A percentile compares a stretch with the other conserved stretches of the same genome.
These are phyloP conservation scores for Flaveria floridana DNA, from an alignment of 140 eudicot genomes.

Conservation along the genomic window DNA sequence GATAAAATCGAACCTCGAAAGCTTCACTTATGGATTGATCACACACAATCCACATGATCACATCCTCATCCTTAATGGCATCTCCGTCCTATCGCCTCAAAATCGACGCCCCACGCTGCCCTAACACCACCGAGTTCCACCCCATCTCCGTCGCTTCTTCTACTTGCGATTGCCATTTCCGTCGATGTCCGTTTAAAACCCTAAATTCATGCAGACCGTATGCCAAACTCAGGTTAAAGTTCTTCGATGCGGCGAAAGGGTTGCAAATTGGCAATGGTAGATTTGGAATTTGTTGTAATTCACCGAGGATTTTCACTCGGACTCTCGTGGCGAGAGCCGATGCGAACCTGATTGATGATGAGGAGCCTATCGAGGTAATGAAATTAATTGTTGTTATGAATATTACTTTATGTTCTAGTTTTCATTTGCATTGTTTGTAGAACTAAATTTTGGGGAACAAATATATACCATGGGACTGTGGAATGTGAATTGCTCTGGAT, in stretches of 20 bases:
- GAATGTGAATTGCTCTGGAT: background rate
- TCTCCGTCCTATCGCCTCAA: conserved; percentile 30
- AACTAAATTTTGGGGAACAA: conserved; percentile 9
- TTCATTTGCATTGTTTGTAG: conserved; percentile 13
- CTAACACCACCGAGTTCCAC: conserved; percentile 14
- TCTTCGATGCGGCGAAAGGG: conserved; percentile 3
- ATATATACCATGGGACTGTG: background rate
- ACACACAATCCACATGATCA: background rate
- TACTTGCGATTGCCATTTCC: conserved; percentile 30
- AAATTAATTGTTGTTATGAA: background rate
- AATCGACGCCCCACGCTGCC: conserved; percentile 15
- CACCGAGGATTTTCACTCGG: conserved; percentile 19
- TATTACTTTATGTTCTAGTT: background rate
- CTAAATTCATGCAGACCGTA: conserved; percentile 27
- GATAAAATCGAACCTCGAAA: conserved; percentile 21
- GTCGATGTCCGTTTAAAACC: conserved; percentile 32
- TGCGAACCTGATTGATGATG: conserved; percentile 45
- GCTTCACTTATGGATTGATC: conserved; percentile 7
- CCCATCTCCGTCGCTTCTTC: conserved; percentile 34
- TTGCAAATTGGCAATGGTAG: conserved; percentile 25
- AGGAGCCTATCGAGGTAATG: conserved; percentile 29
- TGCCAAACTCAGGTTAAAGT: background rate
- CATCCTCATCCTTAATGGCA: conserved; percentile 40
- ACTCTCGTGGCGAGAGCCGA: conserved; percentile 51
- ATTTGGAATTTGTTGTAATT: conserved; percentile 3